A percentile compares a stretch with the other conserved stretches of the same genome.
Evolutionary conservation across 2,329 filamentous ascomycete species (phyloP).

Genomic region (Calonectria fujianensis): DNA sequence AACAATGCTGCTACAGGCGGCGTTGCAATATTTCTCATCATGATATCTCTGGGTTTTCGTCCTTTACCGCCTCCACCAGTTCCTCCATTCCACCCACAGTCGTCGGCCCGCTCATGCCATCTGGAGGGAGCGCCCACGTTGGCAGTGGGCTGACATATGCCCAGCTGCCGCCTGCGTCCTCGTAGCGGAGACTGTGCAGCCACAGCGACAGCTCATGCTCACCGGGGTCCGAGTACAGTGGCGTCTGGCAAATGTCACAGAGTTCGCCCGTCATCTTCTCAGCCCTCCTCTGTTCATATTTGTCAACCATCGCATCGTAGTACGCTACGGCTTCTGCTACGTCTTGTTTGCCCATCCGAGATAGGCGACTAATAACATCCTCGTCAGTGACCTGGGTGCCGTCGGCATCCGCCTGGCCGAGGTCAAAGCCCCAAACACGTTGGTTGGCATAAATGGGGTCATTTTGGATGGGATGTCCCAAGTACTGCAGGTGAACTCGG

Average conservation of each 20-base stretch:
- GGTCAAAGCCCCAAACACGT: conserved; percentile 88
- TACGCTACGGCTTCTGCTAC: conserved; percentile 93
- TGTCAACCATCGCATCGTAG: conserved; percentile 93
- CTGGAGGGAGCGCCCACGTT: conserved; percentile 88
- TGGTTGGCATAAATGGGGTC: conserved; percentile 98
- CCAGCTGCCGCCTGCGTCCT: conserved; percentile 89
- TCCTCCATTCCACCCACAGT: conserved; percentile 78
- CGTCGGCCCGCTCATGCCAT: conserved; percentile 81
- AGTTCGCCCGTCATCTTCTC: conserved; percentile 93
- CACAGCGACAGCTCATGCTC: conserved; percentile 93
- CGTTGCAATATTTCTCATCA: conserved; percentile 43
- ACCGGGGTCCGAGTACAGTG: conserved; percentile 94
- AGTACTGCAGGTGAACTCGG: conserved; percentile 93
- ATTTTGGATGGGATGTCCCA: conserved; percentile 96
- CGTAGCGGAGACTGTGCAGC: conserved; percentile 93
- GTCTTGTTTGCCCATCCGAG: conserved; percentile 95
- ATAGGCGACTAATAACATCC: conserved; percentile 89
- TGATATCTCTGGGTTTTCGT: conserved; percentile 65
- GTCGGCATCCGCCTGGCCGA: conserved; percentile 82
- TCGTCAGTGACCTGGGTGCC: conserved; percentile 85
- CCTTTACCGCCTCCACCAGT: conserved; percentile 73
- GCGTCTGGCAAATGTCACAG: conserved; percentile 89
- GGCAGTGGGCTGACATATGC: conserved; percentile 90
- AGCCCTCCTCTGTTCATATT: conserved; percentile 91
- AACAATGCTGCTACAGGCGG: conserved; percentile 41